Conservation (phyloP, 768 basidiomycete species). For the Macrolepiota dolichaula region DNA sequence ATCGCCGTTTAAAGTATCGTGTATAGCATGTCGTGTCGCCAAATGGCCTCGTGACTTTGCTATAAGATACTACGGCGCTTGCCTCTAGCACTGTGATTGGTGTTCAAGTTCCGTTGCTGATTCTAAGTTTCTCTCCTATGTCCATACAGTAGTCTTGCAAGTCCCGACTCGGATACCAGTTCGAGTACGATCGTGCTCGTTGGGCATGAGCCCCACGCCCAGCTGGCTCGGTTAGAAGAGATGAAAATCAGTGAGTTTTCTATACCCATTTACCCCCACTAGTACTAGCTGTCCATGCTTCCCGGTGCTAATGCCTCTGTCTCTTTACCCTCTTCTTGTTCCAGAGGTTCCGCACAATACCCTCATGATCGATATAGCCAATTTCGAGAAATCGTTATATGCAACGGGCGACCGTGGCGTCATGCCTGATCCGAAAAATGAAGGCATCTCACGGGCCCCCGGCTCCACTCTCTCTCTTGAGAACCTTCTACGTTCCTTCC, state of each 20-base stretch:
- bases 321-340: not conserved
- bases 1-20: not conserved
- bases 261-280: not conserved
- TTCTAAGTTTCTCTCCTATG: not conserved
- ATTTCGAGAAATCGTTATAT: constrained; percentile 64
- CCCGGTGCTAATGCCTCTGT: not conserved
- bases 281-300: not conserved
- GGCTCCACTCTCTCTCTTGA: constrained; percentile 61
- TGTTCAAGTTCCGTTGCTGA: not conserved
- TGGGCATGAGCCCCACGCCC: constrained; percentile 52
- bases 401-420: constrained; percentile 49
- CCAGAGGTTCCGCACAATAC: constrained; percentile 74
- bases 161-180: constrained; percentile 72
- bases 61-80: not conserved
- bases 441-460: constrained; percentile 40
- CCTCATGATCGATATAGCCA: constrained; percentile 61
- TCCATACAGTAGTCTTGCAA: constrained; percentile 62
- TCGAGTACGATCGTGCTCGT: constrained; percentile 72
- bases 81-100: not conserved
- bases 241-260: constrained; percentile 70
- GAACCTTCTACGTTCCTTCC: constrained; percentile 51
- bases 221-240: constrained; percentile 65
- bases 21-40: not conserved
- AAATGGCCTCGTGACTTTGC: not conserved
- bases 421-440: constrained; percentile 61